phyloP scores from a whole-genome alignment of 345 rosid species.

The Moricandia moricandioides region DNA sequence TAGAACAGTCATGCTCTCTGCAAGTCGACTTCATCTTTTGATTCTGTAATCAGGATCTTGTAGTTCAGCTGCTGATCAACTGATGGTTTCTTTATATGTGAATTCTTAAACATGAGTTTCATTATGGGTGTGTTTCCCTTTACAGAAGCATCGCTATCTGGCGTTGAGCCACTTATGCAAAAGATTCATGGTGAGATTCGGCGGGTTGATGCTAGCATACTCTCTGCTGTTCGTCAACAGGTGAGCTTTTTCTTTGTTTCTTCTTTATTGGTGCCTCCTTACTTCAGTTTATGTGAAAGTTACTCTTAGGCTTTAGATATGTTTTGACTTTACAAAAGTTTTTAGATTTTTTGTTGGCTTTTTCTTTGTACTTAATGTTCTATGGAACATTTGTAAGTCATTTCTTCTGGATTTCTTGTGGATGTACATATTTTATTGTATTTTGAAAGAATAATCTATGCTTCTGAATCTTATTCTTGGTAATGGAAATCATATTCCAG shows the following conservation, averaged over 20 bases:
- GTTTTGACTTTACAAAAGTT: not conserved
- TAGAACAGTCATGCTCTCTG: not conserved
- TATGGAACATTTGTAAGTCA: slow-evolving; percentile 3
- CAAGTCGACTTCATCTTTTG: not conserved
- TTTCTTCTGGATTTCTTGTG: slow-evolving; percentile 8
- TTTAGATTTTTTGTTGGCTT: not conserved
- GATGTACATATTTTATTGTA: not conserved
- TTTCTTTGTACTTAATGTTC: not conserved
- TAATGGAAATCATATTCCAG: slow-evolving; percentile 41
- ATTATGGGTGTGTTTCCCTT: slow-evolving; percentile 19
- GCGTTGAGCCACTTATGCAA: slow-evolving; percentile 97
- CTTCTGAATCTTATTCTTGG: not conserved
- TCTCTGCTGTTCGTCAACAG: slow-evolving; percentile 98
- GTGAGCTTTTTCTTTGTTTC: slow-evolving; percentile 31
- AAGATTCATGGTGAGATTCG: slow-evolving; percentile 93
- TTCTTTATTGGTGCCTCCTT: not conserved
- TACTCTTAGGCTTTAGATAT: not conserved
- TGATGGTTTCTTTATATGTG: not conserved
- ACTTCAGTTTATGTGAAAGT: not conserved
- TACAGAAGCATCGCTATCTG: slow-evolving; percentile 95
- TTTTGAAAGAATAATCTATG: not conserved
- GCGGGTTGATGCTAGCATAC: slow-evolving; percentile 87
- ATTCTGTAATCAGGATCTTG: not conserved
- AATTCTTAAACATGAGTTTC: not conserved
- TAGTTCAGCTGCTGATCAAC: not conserved